Evolutionary conservation across 768 basidiomycete species (phyloP).

Genomic region (Tylopilus rubrobrunneus): DNA sequence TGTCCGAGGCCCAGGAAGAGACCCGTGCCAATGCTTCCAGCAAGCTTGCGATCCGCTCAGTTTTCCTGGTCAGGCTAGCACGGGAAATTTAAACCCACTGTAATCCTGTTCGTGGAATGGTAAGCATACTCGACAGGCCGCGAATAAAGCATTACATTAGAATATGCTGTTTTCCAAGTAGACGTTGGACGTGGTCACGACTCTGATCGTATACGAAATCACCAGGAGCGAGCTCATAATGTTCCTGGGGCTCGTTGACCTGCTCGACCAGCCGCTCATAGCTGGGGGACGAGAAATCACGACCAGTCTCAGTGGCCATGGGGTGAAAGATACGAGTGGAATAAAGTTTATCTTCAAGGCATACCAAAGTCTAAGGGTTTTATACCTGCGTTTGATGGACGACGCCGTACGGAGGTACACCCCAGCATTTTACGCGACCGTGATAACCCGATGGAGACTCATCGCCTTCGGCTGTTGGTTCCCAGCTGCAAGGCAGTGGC

Average conservation of each 20-base stretch:
- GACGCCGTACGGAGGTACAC: not conserved
- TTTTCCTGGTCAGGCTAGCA: not conserved
- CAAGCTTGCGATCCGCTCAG: conserved; percentile 18
- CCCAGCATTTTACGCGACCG: too few species aligned
- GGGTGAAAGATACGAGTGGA: not conserved
- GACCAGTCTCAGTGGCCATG: too few species aligned
- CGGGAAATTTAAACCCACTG: conserved; percentile 9
- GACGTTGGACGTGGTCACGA: conserved; percentile 17
- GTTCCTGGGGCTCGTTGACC: too few species aligned
- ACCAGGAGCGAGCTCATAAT: not conserved
- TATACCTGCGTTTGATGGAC: not conserved
- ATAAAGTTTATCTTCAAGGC: not conserved
- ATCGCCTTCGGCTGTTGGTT: not conserved
- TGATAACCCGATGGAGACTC: too few species aligned
- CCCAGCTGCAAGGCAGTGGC: not conserved
- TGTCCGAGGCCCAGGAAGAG: conserved; percentile 30
- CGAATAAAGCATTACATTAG: conserved; percentile 14
- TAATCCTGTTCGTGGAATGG: conserved; percentile 11
- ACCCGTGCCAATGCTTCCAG: conserved; percentile 29
- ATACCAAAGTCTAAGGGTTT: not conserved
- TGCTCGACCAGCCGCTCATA: not conserved
- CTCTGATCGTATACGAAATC: conserved; percentile 5
- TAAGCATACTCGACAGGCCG: not conserved
- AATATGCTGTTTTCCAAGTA: conserved; percentile 19
- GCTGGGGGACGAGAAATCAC: not conserved